These are phyloP conservation scores for Phytophthora europaea DNA, from an alignment of 352 stramenopile species.

Conservation along the genomic window DNA sequence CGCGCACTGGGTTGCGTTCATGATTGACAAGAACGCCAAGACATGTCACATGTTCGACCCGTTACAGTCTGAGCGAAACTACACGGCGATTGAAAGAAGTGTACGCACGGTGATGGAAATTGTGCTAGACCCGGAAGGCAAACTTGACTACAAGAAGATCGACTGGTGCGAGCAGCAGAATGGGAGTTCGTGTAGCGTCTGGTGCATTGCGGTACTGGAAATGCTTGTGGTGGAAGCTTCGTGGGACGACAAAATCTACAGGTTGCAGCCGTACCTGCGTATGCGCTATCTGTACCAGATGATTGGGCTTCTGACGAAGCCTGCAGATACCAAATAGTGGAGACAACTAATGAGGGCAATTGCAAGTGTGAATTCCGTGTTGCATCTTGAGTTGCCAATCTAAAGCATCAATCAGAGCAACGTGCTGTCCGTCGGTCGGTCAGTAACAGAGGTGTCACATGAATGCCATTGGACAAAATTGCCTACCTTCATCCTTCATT, in stretches of 20 bases:
- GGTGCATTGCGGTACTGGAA: constrained; percentile 16
- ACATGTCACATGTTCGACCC: constrained; percentile 13
- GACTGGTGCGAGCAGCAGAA: too few relatives aligned
- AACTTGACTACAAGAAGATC: constrained; percentile 7
- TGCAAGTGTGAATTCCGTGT: too few relatives aligned
- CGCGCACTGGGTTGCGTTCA: constrained; percentile 7
- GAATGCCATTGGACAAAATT: too few relatives aligned
- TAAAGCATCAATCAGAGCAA: too few relatives aligned
- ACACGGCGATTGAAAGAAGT: constrained; percentile 17
- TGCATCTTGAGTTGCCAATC: too few relatives aligned
- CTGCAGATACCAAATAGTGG: too few relatives aligned
- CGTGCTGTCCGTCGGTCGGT: too few relatives aligned
- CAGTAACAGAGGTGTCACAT: too few relatives aligned
- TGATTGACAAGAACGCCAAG: constrained; percentile 13
- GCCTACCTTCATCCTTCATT: too few relatives aligned
- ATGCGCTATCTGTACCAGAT: constrained; percentile 5
- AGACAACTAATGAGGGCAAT: too few relatives aligned
- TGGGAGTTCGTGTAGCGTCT: constrained; percentile 11
- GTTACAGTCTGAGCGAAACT: too few relatives aligned
- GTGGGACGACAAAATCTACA: constrained; percentile 6
- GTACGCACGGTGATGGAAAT: constrained; percentile 8
- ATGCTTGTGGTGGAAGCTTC: neutral
- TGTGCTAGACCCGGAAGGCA: constrained; percentile 1
- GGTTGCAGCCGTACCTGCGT: too few relatives aligned
- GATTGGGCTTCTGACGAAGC: neutral